phyloP scores from a whole-genome alignment of 2,329 filamentous ascomycete species.

The Epichloe festucae region DNA sequence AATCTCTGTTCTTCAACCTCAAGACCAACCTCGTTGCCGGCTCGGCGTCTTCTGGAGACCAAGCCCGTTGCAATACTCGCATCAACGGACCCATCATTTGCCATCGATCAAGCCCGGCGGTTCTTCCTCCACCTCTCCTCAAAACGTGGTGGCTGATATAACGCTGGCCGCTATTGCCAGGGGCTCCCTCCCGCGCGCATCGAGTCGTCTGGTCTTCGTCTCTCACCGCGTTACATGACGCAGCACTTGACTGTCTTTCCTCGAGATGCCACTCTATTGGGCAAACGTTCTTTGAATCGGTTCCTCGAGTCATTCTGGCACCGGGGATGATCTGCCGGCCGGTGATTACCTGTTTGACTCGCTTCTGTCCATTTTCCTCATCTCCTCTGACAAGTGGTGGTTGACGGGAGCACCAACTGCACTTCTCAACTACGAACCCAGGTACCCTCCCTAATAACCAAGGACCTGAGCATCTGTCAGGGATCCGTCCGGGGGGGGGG shows the following conservation, averaged over 20 bases:
- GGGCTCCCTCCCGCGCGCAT: not conserved
- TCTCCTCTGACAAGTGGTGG: not conserved
- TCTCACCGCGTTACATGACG: not conserved
- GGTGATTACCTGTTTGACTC: not conserved
- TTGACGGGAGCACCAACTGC: too few species aligned
- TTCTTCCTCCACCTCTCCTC: not conserved
- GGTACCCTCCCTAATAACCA: too few species aligned
- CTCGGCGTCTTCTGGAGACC: too few species aligned
- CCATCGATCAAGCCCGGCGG: not conserved
- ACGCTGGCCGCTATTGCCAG: not conserved
- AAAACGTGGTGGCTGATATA: not conserved
- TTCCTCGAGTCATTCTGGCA: not conserved
- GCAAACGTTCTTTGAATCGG: too few species aligned
- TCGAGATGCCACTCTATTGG: too few species aligned
- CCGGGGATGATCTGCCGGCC: not conserved
- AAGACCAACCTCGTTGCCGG: too few species aligned
- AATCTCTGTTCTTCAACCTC: not conserved
- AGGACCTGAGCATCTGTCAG: too few species aligned
- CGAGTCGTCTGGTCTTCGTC: not conserved
- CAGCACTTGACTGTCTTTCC: too few species aligned
- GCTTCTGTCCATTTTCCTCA: not conserved
- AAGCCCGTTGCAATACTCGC: not conserved
- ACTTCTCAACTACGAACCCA: too few species aligned
- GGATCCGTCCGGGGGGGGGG: too few species aligned
- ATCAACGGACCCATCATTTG: not conserved